Percentiles rank a stretch among this genome's conserved stretches.
Conservation (phyloP, 441 rosid genomes). For the Rhodomyrtus psidioides region DNA sequence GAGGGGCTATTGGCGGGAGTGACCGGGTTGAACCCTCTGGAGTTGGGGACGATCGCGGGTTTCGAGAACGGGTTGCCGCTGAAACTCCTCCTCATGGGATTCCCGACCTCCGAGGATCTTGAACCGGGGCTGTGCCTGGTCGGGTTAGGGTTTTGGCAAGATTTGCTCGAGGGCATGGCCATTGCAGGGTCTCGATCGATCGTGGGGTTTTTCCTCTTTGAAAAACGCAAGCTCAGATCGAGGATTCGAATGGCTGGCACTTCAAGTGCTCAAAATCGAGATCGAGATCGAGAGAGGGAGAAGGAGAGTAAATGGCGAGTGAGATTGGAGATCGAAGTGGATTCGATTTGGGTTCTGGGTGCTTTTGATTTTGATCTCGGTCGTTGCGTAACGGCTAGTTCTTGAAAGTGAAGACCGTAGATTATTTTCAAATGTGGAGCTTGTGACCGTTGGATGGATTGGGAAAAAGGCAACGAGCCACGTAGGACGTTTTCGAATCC, state of each 20-base stretch:
- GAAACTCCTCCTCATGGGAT: slow-evolving; percentile 61
- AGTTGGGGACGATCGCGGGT: slow-evolving; percentile 26
- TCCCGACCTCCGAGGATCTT: slow-evolving; percentile 48
- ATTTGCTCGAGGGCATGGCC: slow-evolving; percentile 36
- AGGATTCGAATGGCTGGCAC: not conserved
- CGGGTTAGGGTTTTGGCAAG: slow-evolving; percentile 5
- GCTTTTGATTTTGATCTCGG: not conserved
- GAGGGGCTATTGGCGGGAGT: slow-evolving; percentile 54
- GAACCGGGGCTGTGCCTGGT: slow-evolving; percentile 20
- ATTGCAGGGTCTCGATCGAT: slow-evolving; percentile 7
- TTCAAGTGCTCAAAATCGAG: not conserved
- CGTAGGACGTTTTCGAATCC: not conserved
- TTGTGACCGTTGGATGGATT: not conserved
- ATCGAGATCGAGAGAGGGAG: not conserved
- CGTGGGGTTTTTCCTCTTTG: not conserved
- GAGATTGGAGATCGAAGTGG: not conserved
- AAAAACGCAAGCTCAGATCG: not conserved
- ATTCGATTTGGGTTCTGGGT: not conserved
- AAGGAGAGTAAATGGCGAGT: not conserved
- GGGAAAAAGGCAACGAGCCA: not conserved
- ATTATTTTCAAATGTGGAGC: not conserved
- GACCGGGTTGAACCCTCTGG: slow-evolving; percentile 32
- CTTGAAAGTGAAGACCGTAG: not conserved
- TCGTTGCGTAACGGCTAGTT: not conserved
- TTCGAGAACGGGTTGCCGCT: slow-evolving; percentile 47